Evolutionary conservation across 208 protist species (phyloP), one percentile per base, ranked within the genome.

Genomic region (Crithidia fasciculata): DNA sequence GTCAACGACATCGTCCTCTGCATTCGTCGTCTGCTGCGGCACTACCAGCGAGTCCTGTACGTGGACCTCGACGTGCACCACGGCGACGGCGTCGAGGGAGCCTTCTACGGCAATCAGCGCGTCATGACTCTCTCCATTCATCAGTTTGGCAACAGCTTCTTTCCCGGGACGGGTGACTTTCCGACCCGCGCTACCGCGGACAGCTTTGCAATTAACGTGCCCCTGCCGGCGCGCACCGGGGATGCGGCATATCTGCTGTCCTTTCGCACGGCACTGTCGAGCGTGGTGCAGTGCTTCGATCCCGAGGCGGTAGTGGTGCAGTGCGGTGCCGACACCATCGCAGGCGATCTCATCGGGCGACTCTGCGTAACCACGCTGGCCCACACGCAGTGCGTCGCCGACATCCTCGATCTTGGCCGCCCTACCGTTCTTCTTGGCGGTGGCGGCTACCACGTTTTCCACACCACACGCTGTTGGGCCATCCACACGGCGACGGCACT

Each of bases 41-140:
- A 81, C 56, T 92, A 87, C 59, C 95, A 98, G 68, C 86, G 99
- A 50, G 98, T 99, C n/a, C 81, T 99, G 8, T 99, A 99, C 88
- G 94, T 99, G 47, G 99, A 99, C 83, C 99, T 99, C 61, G 99
- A 99, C 79, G 98, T 99, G 66, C 99, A 99, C 81, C 99, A 99
- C 82, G 99, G 99, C 39, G 99, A 99, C 76, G 99, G 99, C 52
- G 99, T 99, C 8, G 96, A 99, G 77, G 97, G 97, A 57, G 99
- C 99, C 7, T 99, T 99, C 75, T 99, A 99, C 81, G 94, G 89
- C 16, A 99, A 98, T n/a, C 91, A 99, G 58, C 87, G 99, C n/a
- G 99, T 99, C n/a, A 97, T 99, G 92, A 99, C 98, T 5, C 83
- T 99, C 16, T 99, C 98, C 12, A 98, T 99, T 68, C 99, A 99